These are phyloP conservation scores for Senna siamea DNA, from an alignment of 306 rosid species.

Conservation along the genomic window DNA sequence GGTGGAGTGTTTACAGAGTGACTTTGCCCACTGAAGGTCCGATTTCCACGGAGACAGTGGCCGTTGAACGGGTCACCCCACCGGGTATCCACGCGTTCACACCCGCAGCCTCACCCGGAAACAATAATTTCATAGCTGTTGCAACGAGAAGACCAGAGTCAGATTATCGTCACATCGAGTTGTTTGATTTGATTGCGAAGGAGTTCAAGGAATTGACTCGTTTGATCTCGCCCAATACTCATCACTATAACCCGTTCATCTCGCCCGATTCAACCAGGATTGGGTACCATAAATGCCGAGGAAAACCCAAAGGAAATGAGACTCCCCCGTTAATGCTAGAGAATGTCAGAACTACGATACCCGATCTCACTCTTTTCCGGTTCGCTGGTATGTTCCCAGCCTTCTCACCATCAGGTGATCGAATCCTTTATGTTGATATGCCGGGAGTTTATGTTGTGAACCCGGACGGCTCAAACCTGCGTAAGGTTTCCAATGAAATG, in stretches of 20 bases:
- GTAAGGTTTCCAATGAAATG: constrained; percentile 44
- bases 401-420: constrained; percentile 74
- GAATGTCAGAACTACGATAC: constrained; percentile 59
- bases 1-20: constrained; percentile 87
- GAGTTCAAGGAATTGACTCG: constrained; percentile 78
- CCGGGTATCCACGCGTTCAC: constrained; percentile 89
- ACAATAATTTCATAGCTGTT: constrained; percentile 73
- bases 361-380: constrained; percentile 66
- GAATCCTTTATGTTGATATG: constrained; percentile 56
- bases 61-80: constrained; percentile 73
- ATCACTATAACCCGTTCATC: constrained; percentile 87
- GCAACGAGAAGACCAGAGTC: constrained; percentile 78
- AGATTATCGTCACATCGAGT: constrained; percentile 73
- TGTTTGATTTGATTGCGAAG: constrained; percentile 52
- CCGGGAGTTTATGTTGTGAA: constrained; percentile 72
- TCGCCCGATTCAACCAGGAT: constrained; percentile 65
- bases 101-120: constrained; percentile 75
- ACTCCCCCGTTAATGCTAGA: constrained; percentile 54
- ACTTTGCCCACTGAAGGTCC: constrained; percentile 50
- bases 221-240: constrained; percentile 55
- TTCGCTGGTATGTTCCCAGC: constrained; percentile 72
- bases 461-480: constrained; percentile 73
- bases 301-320: constrained; percentile 38
- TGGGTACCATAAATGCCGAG: constrained; percentile 89
- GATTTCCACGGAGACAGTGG: constrained; percentile 49